Percentiles rank a stretch among this genome's conserved stretches.
phyloP scores from a whole-genome alignment of 2,329 filamentous ascomycete genomes.

The Exophiala oligosperma region DNA sequence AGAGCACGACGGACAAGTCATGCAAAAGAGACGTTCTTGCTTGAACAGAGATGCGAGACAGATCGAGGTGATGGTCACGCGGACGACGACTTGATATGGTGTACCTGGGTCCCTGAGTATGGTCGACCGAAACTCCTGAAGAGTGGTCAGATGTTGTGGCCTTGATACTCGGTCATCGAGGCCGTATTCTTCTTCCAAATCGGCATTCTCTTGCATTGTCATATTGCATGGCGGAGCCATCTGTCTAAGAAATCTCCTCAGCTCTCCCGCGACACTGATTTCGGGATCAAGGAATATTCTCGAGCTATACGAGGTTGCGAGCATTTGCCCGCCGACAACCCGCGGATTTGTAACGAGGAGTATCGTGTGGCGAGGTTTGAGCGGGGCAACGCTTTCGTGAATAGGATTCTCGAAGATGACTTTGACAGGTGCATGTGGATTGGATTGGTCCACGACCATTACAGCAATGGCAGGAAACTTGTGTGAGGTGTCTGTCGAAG shows the following conservation, averaged over 20 bases:
- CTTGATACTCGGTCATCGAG: neutral
- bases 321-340: neutral
- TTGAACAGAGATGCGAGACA: neutral
- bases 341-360: constrained; percentile 1
- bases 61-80: neutral
- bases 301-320: neutral
- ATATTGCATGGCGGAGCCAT: neutral
- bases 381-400: neutral
- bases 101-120: neutral
- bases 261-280: neutral
- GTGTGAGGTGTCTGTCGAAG: neutral
- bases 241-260: neutral
- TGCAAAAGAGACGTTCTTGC: neutral
- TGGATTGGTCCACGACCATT: neutral
- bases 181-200: neutral
- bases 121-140: neutral
- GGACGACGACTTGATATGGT: neutral
- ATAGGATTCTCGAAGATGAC: constrained; percentile 1
- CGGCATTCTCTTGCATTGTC: neutral
- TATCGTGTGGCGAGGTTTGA: neutral
- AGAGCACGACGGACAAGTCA: neutral
- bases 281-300: constrained; percentile 1
- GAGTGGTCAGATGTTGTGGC: neutral
- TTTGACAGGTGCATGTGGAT: neutral
- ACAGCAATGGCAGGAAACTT: neutral